A percentile compares a stretch with the other conserved stretches of the same genome.
phyloP scores from a whole-genome alignment of 2,329 filamentous ascomycete species.

The Ilyonectria sp. region DNA sequence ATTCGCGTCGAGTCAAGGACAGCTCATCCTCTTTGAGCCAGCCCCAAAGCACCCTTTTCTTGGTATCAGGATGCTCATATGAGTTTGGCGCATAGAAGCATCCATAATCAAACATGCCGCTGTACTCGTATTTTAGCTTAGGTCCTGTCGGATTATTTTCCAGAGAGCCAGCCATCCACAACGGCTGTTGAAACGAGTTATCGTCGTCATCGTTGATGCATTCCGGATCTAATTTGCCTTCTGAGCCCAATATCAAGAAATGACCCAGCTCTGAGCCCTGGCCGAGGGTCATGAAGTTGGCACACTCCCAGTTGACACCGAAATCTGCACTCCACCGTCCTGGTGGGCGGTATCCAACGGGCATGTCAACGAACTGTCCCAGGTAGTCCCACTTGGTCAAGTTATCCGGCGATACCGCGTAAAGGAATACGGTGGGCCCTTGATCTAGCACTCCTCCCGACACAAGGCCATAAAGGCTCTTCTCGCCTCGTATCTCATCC shows the following conservation, averaged over 20 bases:
- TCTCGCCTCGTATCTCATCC: conserved; percentile 41
- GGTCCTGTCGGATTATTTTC: conserved; percentile 28
- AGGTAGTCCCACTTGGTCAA: conserved; percentile 62
- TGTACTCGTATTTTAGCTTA: conserved; percentile 54
- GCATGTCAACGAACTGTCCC: conserved; percentile 59
- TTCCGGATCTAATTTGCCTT: conserved; percentile 51
- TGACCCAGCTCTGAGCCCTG: conserved; percentile 50
- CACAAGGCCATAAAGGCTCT: conserved; percentile 61
- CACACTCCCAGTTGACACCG: conserved; percentile 67
- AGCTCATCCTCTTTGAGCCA: conserved; percentile 68
- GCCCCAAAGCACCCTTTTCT: conserved; percentile 60
- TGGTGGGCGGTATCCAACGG: conserved; percentile 53
- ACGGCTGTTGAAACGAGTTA: background rate
- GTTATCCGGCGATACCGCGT: conserved; percentile 57
- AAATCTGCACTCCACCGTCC: conserved; percentile 65
- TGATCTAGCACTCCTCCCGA: conserved; percentile 61
- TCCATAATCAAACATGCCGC: conserved; percentile 64
- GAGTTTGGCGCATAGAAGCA: conserved; percentile 65
- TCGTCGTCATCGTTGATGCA: background rate
- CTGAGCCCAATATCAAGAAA: conserved; percentile 62
- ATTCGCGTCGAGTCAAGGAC: conserved; percentile 57
- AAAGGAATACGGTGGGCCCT: conserved; percentile 63
- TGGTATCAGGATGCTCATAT: conserved; percentile 60
- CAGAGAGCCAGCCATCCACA: conserved; percentile 60
- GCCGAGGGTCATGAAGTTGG: conserved; percentile 60